Conservation (phyloP, 1,284 basidiomycete genomes). For the Phaffia rhodozyma region DNA sequence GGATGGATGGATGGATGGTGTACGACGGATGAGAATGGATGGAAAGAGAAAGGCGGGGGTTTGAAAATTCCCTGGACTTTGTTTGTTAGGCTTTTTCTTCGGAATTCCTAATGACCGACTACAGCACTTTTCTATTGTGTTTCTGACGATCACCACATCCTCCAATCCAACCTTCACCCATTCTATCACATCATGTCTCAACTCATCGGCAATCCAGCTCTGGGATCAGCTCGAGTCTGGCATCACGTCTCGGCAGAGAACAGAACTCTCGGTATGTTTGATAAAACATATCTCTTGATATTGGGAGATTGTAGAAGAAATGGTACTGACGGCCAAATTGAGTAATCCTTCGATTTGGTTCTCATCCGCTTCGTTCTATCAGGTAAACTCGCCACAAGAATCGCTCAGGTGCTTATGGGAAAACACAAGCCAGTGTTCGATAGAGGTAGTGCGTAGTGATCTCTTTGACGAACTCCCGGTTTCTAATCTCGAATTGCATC, state of each 20-base stretch:
- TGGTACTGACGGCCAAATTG: background rate
- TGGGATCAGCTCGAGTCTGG: constrained; percentile 90
- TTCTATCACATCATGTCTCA: constrained; percentile 7
- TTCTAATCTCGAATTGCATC: background rate
- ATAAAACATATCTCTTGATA: background rate
- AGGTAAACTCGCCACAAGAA: constrained; percentile 78
- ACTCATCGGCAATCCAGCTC: constrained; percentile 53
- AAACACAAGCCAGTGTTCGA: constrained; percentile 99
- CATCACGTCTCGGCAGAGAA: constrained; percentile 87
- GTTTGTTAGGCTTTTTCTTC: background rate
- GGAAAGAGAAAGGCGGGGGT: background rate
- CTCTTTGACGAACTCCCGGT: background rate
- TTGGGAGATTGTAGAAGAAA: no score
- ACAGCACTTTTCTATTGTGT: background rate
- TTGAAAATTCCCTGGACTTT: background rate
- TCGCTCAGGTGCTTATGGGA: constrained; percentile 93
- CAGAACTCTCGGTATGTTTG: constrained; percentile 51
- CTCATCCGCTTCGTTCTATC: background rate
- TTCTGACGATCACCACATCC: background rate
- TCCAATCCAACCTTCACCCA: background rate
- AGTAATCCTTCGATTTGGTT: background rate
- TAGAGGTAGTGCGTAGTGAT: constrained; percentile 53
- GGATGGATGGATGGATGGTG: background rate
- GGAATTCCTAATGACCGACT: background rate
- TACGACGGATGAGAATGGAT: no score